phyloP scores from a whole-genome alignment of 1,284 basidiomycete genomes.

The Anthracocystis panici-leucophaei region DNA sequence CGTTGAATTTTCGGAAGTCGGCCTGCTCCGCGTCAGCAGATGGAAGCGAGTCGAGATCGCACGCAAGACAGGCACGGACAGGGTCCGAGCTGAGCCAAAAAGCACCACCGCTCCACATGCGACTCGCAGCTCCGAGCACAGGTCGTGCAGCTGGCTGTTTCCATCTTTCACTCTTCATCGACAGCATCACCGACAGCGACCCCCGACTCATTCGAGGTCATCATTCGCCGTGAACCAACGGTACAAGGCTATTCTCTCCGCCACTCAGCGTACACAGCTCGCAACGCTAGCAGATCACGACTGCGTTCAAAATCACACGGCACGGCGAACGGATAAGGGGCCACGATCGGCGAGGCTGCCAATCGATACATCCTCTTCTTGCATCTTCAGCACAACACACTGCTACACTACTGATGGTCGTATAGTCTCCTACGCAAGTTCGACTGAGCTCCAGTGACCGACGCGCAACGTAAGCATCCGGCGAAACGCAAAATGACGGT shows the following conservation, averaged over 20 bases:
- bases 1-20: slow-evolving; percentile 6
- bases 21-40: neutral
- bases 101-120: slow-evolving; percentile 14
- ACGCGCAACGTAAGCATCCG: neutral
- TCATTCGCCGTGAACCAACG: neutral
- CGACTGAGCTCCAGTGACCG: neutral
- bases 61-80: neutral
- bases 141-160: slow-evolving; percentile 13
- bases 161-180: neutral
- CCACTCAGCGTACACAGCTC: neutral
- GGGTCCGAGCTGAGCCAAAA: slow-evolving; percentile 15
- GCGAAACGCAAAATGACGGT: slow-evolving; percentile 11
- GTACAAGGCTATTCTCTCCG: neutral
- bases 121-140: neutral
- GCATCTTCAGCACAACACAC: too few species aligned
- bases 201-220: neutral
- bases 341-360: neutral
- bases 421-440: neutral
- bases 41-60: neutral
- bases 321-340: neutral
- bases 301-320: neutral
- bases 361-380: neutral
- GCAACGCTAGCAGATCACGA: neutral
- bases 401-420: neutral
- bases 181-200: neutral